These are phyloP conservation scores for Sicyos edulis DNA, from an alignment of 306 rosid species.

Conservation along the genomic window DNA sequence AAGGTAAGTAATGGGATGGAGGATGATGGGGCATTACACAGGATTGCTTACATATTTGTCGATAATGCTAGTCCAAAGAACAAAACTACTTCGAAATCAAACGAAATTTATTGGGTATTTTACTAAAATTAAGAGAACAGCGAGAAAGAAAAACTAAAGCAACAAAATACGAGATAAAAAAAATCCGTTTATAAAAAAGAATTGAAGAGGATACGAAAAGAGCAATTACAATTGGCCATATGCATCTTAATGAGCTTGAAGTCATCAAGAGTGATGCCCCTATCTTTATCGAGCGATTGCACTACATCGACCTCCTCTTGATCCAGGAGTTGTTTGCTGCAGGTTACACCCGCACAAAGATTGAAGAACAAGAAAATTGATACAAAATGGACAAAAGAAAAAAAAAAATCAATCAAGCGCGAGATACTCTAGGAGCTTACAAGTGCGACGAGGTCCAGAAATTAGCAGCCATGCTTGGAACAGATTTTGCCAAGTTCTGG, in stretches of 20 bases:
- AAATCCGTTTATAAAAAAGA: neutral
- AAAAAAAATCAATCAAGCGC: neutral
- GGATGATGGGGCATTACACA: neutral
- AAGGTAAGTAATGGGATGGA: neutral
- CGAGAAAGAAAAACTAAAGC: neutral
- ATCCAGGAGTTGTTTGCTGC: constrained; percentile 71
- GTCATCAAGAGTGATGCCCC: constrained; percentile 79
- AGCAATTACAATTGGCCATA: constrained; percentile 66
- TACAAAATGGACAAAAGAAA: neutral
- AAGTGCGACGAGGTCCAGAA: constrained; percentile 92
- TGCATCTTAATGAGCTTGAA: constrained; percentile 93
- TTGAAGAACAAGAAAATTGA: constrained; percentile 11
- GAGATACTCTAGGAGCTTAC: constrained; percentile 33
- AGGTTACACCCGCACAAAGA: constrained; percentile 20
- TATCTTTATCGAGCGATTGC: constrained; percentile 63
- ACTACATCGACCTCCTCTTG: constrained; percentile 94
- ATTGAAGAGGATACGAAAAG: constrained; percentile 3
- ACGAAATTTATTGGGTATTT: neutral
- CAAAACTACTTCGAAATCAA: constrained; percentile 3
- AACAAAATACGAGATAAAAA: neutral
- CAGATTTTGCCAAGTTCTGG: neutral
- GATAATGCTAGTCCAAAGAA: neutral
- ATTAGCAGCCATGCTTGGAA: constrained; percentile 63
- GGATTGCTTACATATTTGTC: neutral
- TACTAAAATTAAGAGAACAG: neutral